These are phyloP conservation scores for Eurotiales sp. DNA, from an alignment of 2,329 filamentous ascomycete species.

Conservation along the genomic window DNA sequence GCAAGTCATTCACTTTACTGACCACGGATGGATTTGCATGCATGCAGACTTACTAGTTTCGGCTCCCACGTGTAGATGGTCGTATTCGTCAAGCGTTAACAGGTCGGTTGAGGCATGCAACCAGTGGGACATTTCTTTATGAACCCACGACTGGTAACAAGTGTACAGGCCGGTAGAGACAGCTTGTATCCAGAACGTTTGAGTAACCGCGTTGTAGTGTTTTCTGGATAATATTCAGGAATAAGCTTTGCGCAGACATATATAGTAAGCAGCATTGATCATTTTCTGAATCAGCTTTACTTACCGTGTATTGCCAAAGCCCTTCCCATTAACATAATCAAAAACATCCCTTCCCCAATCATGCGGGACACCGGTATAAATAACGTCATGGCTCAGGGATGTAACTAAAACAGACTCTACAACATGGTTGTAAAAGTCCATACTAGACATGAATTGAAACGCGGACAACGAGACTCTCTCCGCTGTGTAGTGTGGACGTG, in stretches of 20 bases:
- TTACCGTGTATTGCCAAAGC: background rate
- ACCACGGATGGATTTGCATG: no score
- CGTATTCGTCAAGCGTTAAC: background rate
- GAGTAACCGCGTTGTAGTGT: constrained; percentile 2
- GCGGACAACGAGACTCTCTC: background rate
- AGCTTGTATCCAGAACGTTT: background rate
- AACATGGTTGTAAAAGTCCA: background rate
- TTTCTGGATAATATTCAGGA: background rate
- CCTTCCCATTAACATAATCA: background rate
- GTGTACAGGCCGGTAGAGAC: background rate
- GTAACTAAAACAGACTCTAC: background rate
- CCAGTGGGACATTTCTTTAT: background rate
- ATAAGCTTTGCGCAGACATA: no score
- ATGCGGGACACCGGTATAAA: background rate
- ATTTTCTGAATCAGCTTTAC: no score
- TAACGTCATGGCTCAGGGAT: background rate
- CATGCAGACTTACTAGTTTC: background rate
- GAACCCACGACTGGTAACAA: background rate
- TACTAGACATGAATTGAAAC: background rate
- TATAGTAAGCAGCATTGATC: no score
- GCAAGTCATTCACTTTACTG: no score
- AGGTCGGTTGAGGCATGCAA: background rate
- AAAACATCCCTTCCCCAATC: background rate
- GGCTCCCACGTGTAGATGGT: background rate
- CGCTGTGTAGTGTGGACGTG: no score